Base-by-base conservation (phyloP, 306 rosid genomes). In the Gynostemma pentaphyllum region DNA sequence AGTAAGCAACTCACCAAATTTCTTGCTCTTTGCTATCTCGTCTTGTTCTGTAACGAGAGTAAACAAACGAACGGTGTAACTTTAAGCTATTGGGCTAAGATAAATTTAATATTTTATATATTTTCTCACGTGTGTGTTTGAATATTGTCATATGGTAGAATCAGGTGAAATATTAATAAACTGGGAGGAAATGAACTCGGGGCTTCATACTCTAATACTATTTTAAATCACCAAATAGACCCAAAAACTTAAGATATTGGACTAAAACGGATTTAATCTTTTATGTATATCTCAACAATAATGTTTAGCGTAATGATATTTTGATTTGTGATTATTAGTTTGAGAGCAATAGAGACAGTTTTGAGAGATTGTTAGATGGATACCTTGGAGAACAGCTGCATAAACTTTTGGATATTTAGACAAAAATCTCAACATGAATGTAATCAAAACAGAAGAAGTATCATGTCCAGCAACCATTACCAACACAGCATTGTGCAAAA, bases 381-480 rank as follows among this genome's bases (percentile, higher is more conserved):
- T 78, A 87, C 95, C 94, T 85, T 79, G 82, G 72, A 85, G 84
- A 73, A 85, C 76, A 18, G 74, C 71, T 45, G 70, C 88, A 75
- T 45, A 70, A 37, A 81, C 69, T 64, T 64, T 34, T 7, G 94
- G 83, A 60, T 90, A 79, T 37, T 68, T 87, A 64, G 84, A 79
- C 14, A 90, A 70, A 55, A 73, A 39, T 41, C 74, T 51, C 47
- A 90, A 9, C 3, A 83, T 69, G 70, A 90, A 90, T 36, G 95
- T 83, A 26, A 87, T 47, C 6, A 85, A 76, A 72, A 81, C 69
- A 47, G 90, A 39, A 16, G 90, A 79, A 64, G 97, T 85, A 46
- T 90, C 97, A 64, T 81, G 45, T 68, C 94, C 94, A 18, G 90
- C 90, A 32, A 80, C 74, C 94, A 90, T 83, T 75, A 83, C 80